Evolutionary conservation across 495 filamentous ascomycete genomes (phyloP).

Genomic region (Daldinia vernicosa): DNA sequence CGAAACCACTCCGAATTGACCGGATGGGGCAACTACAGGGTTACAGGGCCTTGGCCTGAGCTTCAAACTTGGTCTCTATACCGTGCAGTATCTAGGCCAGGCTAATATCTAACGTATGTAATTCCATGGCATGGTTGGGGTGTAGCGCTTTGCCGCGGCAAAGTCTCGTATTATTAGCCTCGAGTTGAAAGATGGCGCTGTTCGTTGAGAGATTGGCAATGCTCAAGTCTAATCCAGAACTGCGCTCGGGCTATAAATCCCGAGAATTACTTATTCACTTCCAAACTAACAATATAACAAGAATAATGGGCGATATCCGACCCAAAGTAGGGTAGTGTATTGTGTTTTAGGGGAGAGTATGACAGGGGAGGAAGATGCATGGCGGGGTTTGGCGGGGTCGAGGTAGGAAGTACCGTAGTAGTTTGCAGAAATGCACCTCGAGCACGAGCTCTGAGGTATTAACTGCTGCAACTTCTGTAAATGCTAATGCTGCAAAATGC

Average conservation of each 20-base stretch:
- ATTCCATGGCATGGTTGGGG: constrained; percentile 8
- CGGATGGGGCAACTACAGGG: constrained; percentile 24
- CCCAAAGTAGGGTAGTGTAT: neutral
- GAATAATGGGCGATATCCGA: neutral
- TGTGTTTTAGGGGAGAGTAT: constrained; percentile 2
- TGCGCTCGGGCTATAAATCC: constrained; percentile 23
- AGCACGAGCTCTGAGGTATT: constrained; percentile 41
- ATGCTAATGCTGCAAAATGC: constrained; percentile 5
- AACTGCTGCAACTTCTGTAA: constrained; percentile 13
- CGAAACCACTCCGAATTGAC: constrained; percentile 35
- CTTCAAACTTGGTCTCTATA: constrained; percentile 9
- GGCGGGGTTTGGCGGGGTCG: constrained; percentile 41
- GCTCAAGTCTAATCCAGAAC: constrained; percentile 20
- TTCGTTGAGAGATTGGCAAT: constrained; percentile 1
- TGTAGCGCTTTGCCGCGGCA: constrained; percentile 35
- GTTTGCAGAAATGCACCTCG: constrained; percentile 35
- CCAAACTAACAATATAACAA: constrained; percentile 7
- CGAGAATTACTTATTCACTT: constrained; percentile 22
- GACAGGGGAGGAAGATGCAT: constrained; percentile 29
- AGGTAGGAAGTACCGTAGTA: constrained; percentile 11
- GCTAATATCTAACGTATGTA: neutral
- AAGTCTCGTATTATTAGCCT: constrained; percentile 6
- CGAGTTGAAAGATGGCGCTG: neutral
- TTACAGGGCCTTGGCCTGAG: constrained; percentile 9
- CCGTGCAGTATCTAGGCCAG: constrained; percentile 3